Base-by-base conservation (phyloP, 2,329 filamentous ascomycete genomes). In the Lojkania enalia region DNA sequence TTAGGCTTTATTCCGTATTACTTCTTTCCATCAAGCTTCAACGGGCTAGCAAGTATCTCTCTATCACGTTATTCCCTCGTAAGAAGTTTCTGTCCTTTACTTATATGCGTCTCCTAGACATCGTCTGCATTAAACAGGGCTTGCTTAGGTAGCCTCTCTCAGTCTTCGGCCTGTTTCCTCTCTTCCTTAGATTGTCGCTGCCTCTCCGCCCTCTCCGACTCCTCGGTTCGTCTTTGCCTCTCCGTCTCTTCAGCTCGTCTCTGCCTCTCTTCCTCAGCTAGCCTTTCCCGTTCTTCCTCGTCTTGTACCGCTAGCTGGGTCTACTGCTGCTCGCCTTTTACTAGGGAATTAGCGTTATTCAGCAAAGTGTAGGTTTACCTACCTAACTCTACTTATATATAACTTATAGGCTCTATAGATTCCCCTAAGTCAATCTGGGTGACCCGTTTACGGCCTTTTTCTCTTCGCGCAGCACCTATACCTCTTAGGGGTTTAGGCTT, bases 401-500 rank as follows among this genome's bases (percentile, higher is more conserved):
- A 2, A 40, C 16, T 40, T 40, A 19, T 5, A 40, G 37, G 37
- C 23, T 40, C 37, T 40, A 40, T 40, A 40, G 25, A 27, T 9
- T 27, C 25, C n/a, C 25, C 25, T 27, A 27, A 27, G 25, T 33
- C 16, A 33, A 33, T 33, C 31, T 33, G 15, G 7, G 15, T 33
- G 16, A 33, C 16, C 31, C 31, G 7, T 33, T 33, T 33, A 12
- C 15, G 15, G 11, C 16, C 31, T n/a, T n/a, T n/a, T n/a, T n/a
- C n/a, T n/a, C n/a, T n/a, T n/a, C n/a, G n/a, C n/a, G n/a, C n/a
- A n/a, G 31, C 14, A 43, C 40, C 40, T 43, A 43, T 43, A 43
- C 40, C 40, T 43, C 32, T 43, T 27, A 20, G 40, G 31, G 40
- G 40, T 19, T 43, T 43, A 43, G 19, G 19, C 15, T 43, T 43